Base-by-base conservation (phyloP, 129 eudicot genomes). In the Artemisia tridentata region DNA sequence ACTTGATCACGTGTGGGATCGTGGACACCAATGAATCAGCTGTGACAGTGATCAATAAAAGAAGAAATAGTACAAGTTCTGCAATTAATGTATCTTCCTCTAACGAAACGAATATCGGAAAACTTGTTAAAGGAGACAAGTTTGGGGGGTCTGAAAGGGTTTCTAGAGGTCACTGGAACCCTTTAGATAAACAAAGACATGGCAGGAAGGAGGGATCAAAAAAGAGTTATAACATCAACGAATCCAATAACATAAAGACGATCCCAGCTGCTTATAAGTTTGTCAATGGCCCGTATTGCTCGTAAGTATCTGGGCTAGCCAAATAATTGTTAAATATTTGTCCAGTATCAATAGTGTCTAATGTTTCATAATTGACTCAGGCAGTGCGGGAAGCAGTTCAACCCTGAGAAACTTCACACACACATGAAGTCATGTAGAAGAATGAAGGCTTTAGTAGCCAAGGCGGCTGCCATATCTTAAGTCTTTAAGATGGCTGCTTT, bases 401-500 rank as follows among this genome's bases (percentile, higher is more conserved):
- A 84, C 63, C 93, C 96, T 34, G 90, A 90, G 78, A 87, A 81
- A 71, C 71, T 90, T 62, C 83, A 86, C 69, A 21, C 72, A 25
- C 96, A 90, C 82, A 86, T 90, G 93, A 84, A 71, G 72, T 86
- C 86, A 12, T 90, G 96, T 80, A 86, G 71, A 67, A 86, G 88
- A 79, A 59, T 80, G 84, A 90, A 84, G 73, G 73, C 86, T 75
- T 41, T 84, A 38, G 67, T 76, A 27, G 67, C 78, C 64, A 86
- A 80, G 78, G 71, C 57, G 74, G 71, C 57, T 65, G 59, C 77
- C 11, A 65, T 63, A 78, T 63, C 72, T 50, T 12, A 20, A 52
- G 43, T 41, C 77, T 67, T 54, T 46, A 57, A 18, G 67, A 46
- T 54, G 57, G 47, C 66, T 60, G 23, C 9, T 3, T 69, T 34